These are phyloP conservation scores for Russula abietina DNA, from an alignment of 768 basidiomycete species.

Conservation along the genomic window DNA sequence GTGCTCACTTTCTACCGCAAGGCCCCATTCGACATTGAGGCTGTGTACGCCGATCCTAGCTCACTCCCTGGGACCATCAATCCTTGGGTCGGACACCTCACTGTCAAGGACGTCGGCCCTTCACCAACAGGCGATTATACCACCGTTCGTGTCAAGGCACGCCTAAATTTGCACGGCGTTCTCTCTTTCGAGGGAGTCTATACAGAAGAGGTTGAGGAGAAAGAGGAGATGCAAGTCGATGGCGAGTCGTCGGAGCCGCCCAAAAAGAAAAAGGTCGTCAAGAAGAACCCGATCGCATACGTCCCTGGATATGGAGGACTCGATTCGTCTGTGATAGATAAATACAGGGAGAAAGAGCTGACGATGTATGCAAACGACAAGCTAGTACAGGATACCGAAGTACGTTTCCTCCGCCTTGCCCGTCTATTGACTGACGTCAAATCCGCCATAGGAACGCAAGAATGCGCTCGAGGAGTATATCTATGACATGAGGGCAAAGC, in stretches of 20 bases:
- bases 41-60: slow-evolving; percentile 68
- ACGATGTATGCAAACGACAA: slow-evolving; percentile 89
- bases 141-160: slow-evolving; percentile 85
- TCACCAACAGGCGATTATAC: slow-evolving; percentile 66
- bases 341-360: slow-evolving; percentile 72
- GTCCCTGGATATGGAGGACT: slow-evolving; percentile 58
- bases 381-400: slow-evolving; percentile 97
- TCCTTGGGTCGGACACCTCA: slow-evolving; percentile 80
- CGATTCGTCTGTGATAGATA: slow-evolving; percentile 58
- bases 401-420: slow-evolving; percentile 33
- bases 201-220: slow-evolving; percentile 75
- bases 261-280: slow-evolving; percentile 82
- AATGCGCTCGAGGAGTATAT: slow-evolving; percentile 99
- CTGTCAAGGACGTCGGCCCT: slow-evolving; percentile 72
- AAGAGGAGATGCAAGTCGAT: slow-evolving; percentile 60
- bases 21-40: slow-evolving; percentile 82
- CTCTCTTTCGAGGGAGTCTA: slow-evolving; percentile 84
- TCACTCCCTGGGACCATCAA: slow-evolving; percentile 72
- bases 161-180: slow-evolving; percentile 81
- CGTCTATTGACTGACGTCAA: not conserved
- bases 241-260: slow-evolving; percentile 44
- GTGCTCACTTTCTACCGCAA: slow-evolving; percentile 92
- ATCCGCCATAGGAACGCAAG: slow-evolving; percentile 73
- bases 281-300: slow-evolving; percentile 78
- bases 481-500: slow-evolving; percentile 89